Conservation (phyloP, 2,329 filamentous ascomycete species). For the Emydomyces testavorans region DNA sequence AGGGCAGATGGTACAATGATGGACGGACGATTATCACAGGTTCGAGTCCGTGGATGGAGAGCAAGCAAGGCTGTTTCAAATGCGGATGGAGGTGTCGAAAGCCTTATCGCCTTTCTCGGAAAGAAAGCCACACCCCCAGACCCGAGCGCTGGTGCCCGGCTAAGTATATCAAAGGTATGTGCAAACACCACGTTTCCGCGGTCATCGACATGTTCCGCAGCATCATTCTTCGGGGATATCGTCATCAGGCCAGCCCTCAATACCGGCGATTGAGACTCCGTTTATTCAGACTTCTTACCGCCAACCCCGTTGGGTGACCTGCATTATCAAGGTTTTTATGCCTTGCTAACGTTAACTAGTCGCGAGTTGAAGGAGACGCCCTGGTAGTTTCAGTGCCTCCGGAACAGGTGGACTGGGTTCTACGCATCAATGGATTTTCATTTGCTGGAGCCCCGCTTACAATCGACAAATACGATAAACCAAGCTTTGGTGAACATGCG, state of each 20-base stretch:
- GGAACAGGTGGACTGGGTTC: constrained; percentile 52
- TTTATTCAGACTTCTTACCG: constrained; percentile 22
- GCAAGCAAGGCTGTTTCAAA: constrained; percentile 58
- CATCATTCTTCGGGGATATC: constrained; percentile 29
- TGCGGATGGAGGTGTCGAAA: constrained; percentile 53
- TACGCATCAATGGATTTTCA: constrained; percentile 55
- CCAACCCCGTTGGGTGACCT: constrained; percentile 30
- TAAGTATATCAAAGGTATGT: constrained; percentile 71
- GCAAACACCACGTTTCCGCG: constrained; percentile 33
- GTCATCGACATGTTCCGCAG: constrained; percentile 32
- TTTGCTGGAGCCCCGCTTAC: constrained; percentile 56
- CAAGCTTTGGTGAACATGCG: constrained; percentile 18
- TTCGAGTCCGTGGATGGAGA: constrained; percentile 50
- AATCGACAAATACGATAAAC: constrained; percentile 32
- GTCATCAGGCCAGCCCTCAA: constrained; percentile 33
- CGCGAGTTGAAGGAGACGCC: constrained; percentile 55
- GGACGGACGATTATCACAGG: constrained; percentile 23
- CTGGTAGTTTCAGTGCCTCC: constrained; percentile 56
- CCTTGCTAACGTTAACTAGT: constrained; percentile 61
- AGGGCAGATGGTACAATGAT: constrained; percentile 8
- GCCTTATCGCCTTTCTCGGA: constrained; percentile 57
- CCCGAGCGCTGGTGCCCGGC: constrained; percentile 40
- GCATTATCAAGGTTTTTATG: constrained; percentile 35
- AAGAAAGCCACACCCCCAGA: constrained; percentile 51
- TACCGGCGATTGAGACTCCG: constrained; percentile 32